Base-by-base conservation (phyloP, 108 stramenopile genomes). In the Schizochytrium sp. region DNA sequence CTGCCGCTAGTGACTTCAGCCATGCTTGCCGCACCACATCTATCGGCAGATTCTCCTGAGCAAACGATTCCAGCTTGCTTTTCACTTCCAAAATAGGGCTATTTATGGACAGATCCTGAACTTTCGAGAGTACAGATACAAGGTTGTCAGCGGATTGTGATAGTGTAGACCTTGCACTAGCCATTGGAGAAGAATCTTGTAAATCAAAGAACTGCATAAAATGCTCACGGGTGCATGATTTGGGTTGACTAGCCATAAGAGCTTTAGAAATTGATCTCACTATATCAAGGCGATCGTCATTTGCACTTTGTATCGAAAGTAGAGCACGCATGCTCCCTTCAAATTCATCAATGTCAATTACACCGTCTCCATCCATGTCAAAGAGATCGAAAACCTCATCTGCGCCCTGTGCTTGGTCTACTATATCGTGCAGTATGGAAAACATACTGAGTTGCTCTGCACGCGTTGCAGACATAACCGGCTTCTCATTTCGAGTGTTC, bases 311-410 rank as follows among this genome's bases (percentile, higher is more conserved):
- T 2, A 83, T 83, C 15, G 47, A 49, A 7, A 83, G 76, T 0
- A 83, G 50, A 47, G n/a, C 76, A 5, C 76, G 10, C 76, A 83
- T 83, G 53, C 76, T 40, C 5, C 76, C 76, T 83, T 83, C 76
- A 28, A 83, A 83, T 53, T 83, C 76, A 2, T 83, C 76, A 7
- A 13, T 53, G 55, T 83, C 76, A 5, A 83, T 1, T 38, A 17
- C 7, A 1, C 76, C 76, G 55, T 83, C 40, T 5, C 53, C 53
- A 3, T 83, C 76, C 76, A 83, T 83, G 76, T 83, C 76, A 42
- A 83, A 83, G 0, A 83, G 53, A 55, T 83, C 50, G 55, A 83
- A 83, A 8, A 83, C 76, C 47, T 83, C 64, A 44, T 69, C 28
- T 40, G 76, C 38, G 15, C 50, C 76, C 10, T 55, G 10, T 10